These are phyloP conservation scores for Plasmodium coatneyi DNA, from an alignment of 169 alveolate genomes.

Conservation along the genomic window DNA sequence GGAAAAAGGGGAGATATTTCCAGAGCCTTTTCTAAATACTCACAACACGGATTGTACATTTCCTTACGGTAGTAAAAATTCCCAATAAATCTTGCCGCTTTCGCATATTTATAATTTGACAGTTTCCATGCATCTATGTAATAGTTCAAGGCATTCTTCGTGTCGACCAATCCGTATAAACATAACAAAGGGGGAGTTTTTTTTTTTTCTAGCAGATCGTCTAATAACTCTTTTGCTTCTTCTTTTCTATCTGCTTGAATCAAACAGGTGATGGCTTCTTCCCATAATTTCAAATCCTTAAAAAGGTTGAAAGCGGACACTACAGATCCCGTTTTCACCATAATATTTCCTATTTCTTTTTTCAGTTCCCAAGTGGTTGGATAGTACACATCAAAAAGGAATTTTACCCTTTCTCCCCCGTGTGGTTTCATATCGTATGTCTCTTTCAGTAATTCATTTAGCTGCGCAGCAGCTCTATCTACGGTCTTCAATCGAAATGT, in stretches of 20 bases:
- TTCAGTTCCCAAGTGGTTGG: slow-evolving; percentile 84
- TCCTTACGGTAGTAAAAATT: slow-evolving; percentile 77
- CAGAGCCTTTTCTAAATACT: slow-evolving; percentile 77
- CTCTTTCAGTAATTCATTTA: slow-evolving; percentile 78
- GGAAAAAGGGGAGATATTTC: slow-evolving; percentile 82
- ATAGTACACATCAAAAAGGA: slow-evolving; percentile 78
- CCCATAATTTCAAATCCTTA: slow-evolving; percentile 85
- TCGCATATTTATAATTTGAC: slow-evolving; percentile 79
- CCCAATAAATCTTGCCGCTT: slow-evolving; percentile 85
- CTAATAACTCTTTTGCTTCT: slow-evolving; percentile 84
- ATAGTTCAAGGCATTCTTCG: slow-evolving; percentile 74
- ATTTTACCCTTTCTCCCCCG: slow-evolving; percentile 74
- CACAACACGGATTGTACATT: slow-evolving; percentile 72
- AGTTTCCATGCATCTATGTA: slow-evolving; percentile 83
- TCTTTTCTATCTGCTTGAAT: slow-evolving; percentile 80
- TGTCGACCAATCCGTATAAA: slow-evolving; percentile 78
- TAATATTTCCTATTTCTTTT: slow-evolving; percentile 78
- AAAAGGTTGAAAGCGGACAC: slow-evolving; percentile 82
- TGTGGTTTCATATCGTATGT: slow-evolving; percentile 66
- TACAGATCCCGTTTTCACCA: slow-evolving; percentile 82
- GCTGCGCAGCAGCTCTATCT: slow-evolving; percentile 83
- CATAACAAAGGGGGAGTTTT: slow-evolving; percentile 81
- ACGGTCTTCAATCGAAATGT: slow-evolving; percentile 79
- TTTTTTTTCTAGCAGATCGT: slow-evolving; percentile 55
- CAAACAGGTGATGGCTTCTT: slow-evolving; percentile 84